phyloP scores from a whole-genome alignment of 1,284 basidiomycete genomes.

The Melampsora americana region DNA sequence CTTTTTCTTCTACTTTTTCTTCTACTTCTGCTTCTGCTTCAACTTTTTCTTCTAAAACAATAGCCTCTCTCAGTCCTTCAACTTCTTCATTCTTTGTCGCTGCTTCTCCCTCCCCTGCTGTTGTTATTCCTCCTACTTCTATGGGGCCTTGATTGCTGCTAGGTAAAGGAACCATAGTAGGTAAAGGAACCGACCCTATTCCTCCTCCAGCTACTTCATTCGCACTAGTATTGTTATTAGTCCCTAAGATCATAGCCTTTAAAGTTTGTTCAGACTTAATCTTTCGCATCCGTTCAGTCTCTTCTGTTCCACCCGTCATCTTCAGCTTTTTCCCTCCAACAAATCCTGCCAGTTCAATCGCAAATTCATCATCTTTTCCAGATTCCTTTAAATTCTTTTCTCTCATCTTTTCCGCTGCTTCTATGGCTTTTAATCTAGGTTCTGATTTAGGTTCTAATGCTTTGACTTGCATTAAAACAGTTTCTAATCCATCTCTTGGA shows the following conservation, averaged over 20 bases:
- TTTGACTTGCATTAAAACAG: constrained; percentile 80
- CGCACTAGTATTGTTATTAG: too few relatives aligned
- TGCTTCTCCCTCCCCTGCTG: too few relatives aligned
- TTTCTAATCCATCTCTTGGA: constrained; percentile 59
- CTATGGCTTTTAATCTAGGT: constrained; percentile 78
- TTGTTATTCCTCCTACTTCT: too few relatives aligned
- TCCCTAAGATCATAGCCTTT: constrained; percentile 65
- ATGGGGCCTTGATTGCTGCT: too few relatives aligned
- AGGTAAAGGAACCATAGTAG: too few relatives aligned
- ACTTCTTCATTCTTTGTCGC: too few relatives aligned
- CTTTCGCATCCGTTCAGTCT: constrained; percentile 78
- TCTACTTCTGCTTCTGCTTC: too few relatives aligned
- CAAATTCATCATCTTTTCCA: constrained; percentile 62
- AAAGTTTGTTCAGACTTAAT: constrained; percentile 75
- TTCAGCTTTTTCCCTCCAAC: constrained; percentile 77
- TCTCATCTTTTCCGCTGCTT: constrained; percentile 72
- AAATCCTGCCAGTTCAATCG: constrained; percentile 75
- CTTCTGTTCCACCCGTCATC: constrained; percentile 91
- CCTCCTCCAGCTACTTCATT: not conserved
- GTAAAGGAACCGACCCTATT: not conserved
- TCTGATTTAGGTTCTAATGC: constrained; percentile 73
- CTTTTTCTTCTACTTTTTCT: too few relatives aligned
- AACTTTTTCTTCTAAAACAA: too few relatives aligned
- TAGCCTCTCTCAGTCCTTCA: too few relatives aligned
- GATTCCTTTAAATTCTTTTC: constrained; percentile 68